Percentiles rank a stretch among this genome's conserved stretches.
Conservation (phyloP, 331 rosid genomes). For the Acacia concinna region DNA sequence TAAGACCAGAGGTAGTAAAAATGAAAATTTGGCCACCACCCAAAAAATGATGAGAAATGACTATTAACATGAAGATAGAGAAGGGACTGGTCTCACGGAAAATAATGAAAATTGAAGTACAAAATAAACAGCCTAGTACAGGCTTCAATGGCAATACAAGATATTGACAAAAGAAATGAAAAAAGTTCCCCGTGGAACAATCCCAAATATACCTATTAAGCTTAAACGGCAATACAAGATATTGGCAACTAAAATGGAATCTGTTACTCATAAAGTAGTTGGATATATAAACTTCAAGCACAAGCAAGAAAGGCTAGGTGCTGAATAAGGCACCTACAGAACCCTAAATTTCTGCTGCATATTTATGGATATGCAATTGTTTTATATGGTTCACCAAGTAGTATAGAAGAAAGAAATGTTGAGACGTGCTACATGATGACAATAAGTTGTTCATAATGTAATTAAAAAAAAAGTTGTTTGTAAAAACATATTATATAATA, state of each 20-base stretch:
- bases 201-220: neutral
- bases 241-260: neutral
- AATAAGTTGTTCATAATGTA: neutral
- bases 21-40: neutral
- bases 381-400: neutral
- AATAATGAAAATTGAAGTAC: neutral
- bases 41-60: neutral
- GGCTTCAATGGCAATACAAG: neutral
- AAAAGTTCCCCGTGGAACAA: neutral
- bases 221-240: neutral
- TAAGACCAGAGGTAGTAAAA: neutral
- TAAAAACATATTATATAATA: neutral
- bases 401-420: neutral
- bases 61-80: neutral
- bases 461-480: neutral
- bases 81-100: neutral
- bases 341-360: neutral
- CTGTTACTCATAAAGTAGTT: neutral
- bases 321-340: slow-evolving; percentile 7
- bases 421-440: neutral
- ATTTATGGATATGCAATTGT: neutral
- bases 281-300: neutral
- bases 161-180: neutral
- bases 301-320: neutral
- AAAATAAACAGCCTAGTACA: neutral